Evolutionary conservation across 2,329 filamentous ascomycete species (phyloP).

Genomic region (Cercospora nicotianae): DNA sequence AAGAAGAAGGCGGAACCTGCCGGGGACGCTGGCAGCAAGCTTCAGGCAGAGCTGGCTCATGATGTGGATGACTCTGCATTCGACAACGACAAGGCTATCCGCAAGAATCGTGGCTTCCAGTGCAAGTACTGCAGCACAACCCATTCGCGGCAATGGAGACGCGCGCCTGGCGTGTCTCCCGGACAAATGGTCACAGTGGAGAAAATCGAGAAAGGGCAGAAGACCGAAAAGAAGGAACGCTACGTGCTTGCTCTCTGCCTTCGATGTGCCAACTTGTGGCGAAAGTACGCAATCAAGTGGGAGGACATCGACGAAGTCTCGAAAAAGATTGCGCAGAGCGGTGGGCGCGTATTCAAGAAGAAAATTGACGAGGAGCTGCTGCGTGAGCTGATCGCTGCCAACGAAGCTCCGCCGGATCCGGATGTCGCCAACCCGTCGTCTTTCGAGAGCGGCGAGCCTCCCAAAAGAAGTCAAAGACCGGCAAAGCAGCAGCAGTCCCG

Average conservation of each 20-base stretch:
- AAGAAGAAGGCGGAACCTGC: conserved; percentile 64
- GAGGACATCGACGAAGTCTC: conserved; percentile 89
- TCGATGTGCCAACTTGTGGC: conserved; percentile 89
- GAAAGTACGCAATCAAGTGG: conserved; percentile 93
- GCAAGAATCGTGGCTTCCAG: conserved; percentile 78
- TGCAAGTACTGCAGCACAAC: conserved; percentile 91
- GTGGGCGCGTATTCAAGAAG: conserved; percentile 80
- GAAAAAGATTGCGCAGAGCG: conserved; percentile 81
- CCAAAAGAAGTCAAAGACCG: conserved; percentile 62
- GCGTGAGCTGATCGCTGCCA: conserved; percentile 67
- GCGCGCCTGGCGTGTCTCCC: conserved; percentile 75
- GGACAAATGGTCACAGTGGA: conserved; percentile 69
- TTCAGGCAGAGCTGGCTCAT: conserved; percentile 90
- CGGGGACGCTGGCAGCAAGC: conserved; percentile 65
- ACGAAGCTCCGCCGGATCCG: conserved; percentile 50
- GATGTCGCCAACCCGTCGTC: conserved; percentile 25
- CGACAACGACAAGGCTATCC: conserved; percentile 77
- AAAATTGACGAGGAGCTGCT: conserved; percentile 91
- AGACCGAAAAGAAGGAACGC: conserved; percentile 73
- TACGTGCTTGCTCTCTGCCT: conserved; percentile 82
- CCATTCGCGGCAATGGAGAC: conserved; percentile 83
- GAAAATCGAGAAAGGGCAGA: conserved; percentile 61
- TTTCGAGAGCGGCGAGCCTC: conserved; percentile 47
- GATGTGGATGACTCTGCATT: conserved; percentile 94
- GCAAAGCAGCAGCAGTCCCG: conserved; percentile 44